Base-by-base conservation (phyloP, 441 rosid species). In the Pelargonium myrrhifolium region DNA sequence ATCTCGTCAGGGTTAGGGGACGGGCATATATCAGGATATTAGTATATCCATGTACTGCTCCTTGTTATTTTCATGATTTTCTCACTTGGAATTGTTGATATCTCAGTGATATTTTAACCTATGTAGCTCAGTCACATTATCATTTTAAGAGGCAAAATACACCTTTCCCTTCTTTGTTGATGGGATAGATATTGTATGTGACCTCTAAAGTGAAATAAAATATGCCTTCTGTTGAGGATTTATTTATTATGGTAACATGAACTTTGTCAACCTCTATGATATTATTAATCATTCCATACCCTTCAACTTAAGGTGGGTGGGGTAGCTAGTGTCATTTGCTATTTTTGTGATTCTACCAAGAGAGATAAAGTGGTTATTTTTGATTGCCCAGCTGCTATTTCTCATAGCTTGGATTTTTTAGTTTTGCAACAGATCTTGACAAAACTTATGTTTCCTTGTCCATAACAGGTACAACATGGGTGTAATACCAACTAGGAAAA, bases 381-480 rank as follows among this genome's bases (percentile, higher is more conserved):
- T 39, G 43, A 39, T 7, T 39, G 43, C 43, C 20, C 55, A 51
- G 2, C 12, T 47, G 55, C 4, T 3, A 18, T 60, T 26, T 3
- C 12, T 43, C 9, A 20, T 12, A 5, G n/a, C 9, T 31, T 8
- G 22, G 24, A 2, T 22, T 62, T 31, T 40, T 40, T 11, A 12
- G 10, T 20, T 12, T 4, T 42, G 64, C 21, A 17, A 6, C 6
- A 60, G 8, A 45, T 14, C n/a, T 64, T 67, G 71, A 75, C 64
- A 70, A n/a, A 28, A 21, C 37, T 31, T 14, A 8, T 68, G 14
- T 37, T 70, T 73, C 20, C 64, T 17, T 75, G 42, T 66, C 12
- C 65, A 39, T 75, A 74, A 55, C 92, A 91, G 99, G 62, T 93
- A 89, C 62, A 93, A 89, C 81, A 88, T 93, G 93, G 99, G 99